Conservation (phyloP, 768 basidiomycete genomes). For the Clathrus columnatus region DNA sequence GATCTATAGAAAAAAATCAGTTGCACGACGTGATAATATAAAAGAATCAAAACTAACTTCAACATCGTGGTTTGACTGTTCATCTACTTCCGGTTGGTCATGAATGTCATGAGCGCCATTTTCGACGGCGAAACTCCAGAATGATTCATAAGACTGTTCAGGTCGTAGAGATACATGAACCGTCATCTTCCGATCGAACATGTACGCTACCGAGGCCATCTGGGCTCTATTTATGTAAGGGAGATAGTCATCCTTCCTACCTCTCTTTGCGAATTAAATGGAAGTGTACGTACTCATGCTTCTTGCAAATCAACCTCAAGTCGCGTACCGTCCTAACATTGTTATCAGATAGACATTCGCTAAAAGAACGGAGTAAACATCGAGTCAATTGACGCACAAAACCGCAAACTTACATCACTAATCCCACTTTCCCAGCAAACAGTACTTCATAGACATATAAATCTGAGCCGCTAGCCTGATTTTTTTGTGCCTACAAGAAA, state of each 20-base stretch:
- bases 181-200: conserved; percentile 1
- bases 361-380: neutral
- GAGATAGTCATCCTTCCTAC: neutral
- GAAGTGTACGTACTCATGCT: neutral
- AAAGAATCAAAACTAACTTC: neutral
- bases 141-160: neutral
- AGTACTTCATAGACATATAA: conserved; percentile 53
- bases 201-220: conserved; percentile 2
- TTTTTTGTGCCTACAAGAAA: conserved; percentile 35
- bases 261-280: neutral
- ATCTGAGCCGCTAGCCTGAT: conserved; percentile 36
- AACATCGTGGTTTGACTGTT: neutral
- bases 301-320: neutral
- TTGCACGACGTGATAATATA: neutral
- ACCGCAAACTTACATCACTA: conserved; percentile 46
- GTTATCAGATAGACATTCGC: conserved; percentile 7
- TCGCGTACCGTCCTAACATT: conserved; percentile 4
- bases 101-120: conserved; percentile 3
- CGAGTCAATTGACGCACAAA: neutral
- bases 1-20: neutral
- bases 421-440: conserved; percentile 46
- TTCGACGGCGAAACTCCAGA: neutral
- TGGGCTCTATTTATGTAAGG: neutral
- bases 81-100: neutral
- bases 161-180: neutral